phyloP scores from a whole-genome alignment of 768 basidiomycete genomes.

The Naganishia randhawae region DNA sequence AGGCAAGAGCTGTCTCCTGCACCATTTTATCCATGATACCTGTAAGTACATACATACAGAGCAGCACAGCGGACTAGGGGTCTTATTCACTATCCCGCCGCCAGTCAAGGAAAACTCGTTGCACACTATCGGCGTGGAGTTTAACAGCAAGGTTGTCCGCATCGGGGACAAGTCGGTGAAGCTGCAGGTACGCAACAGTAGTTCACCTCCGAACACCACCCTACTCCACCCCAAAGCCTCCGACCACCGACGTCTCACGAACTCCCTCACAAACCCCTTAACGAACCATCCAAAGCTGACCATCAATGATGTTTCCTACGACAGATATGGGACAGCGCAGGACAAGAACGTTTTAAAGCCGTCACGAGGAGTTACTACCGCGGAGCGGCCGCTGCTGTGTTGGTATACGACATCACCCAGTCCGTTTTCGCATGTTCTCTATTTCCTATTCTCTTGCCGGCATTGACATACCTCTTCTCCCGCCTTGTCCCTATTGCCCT shows the following conservation, averaged over 20 bases:
- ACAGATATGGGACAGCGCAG: slow-evolving; percentile 94
- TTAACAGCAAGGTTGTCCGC: slow-evolving; percentile 87
- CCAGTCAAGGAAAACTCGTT: slow-evolving; percentile 91
- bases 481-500: background rate
- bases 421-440: slow-evolving; percentile 56
- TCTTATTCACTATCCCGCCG: background rate
- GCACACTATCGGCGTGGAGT: slow-evolving; percentile 98
- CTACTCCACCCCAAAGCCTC: background rate
- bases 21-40: slow-evolving; percentile 92
- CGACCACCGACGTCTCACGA: background rate
- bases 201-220: background rate
- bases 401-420: slow-evolving; percentile 54
- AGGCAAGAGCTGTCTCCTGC: slow-evolving; percentile 93
- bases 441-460: too few relatives aligned
- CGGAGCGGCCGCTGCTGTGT: slow-evolving; percentile 60
- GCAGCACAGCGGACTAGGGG: background rate
- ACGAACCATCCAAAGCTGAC: slow-evolving; percentile 20
- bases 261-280: too few relatives aligned
- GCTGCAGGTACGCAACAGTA: slow-evolving; percentile 65
- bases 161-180: slow-evolving; percentile 93
- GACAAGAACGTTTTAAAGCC: slow-evolving; percentile 88
- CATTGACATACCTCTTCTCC: too few relatives aligned
- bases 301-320: background rate
- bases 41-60: slow-evolving; percentile 59
- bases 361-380: slow-evolving; percentile 89